These are phyloP conservation scores for Entomortierella chlamydospora DNA, from an alignment of 192 early-diverging fungal genomes.

Conservation along the genomic window DNA sequence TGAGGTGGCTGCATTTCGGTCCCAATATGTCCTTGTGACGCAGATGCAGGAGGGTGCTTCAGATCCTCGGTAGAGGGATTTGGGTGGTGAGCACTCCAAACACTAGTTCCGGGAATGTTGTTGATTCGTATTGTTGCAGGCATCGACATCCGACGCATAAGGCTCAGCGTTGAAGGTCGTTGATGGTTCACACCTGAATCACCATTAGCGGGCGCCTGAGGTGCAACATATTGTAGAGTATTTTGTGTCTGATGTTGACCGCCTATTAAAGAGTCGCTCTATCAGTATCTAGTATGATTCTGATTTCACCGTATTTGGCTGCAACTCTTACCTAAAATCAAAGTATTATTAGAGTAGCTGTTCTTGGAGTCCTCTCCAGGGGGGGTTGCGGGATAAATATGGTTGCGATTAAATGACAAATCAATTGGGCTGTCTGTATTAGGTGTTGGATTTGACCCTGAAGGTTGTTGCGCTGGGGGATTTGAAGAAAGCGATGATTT, in stretches of 20 bases:
- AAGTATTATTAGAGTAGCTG: no score
- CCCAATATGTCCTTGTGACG: neutral
- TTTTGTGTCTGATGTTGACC: neutral
- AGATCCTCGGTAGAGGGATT: neutral
- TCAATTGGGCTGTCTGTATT: neutral
- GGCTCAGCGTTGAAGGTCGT: slow-evolving; percentile 11
- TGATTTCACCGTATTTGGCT: no score
- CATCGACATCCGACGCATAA: slow-evolving; percentile 52
- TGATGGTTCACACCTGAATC: neutral
- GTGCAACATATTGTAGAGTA: neutral
- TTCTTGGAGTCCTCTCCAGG: no score
- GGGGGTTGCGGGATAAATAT: no score
- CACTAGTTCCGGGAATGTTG: neutral
- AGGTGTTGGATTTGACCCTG: neutral
- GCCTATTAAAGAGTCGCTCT: neutral
- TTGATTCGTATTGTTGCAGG: slow-evolving; percentile 15
- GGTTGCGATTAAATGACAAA: no score
- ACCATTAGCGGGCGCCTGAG: neutral
- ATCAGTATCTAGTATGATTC: neutral
- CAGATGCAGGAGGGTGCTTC: neutral
- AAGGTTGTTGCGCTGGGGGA: neutral
- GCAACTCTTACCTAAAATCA: no score
- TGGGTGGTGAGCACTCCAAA: slow-evolving; percentile 3
- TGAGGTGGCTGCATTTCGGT: neutral
- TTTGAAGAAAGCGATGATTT: neutral